A percentile compares a stretch with the other conserved stretches of the same genome.
These are phyloP conservation scores for Leucocoprinus birnbaumii DNA, from an alignment of 768 basidiomycete genomes.

Conservation along the genomic window DNA sequence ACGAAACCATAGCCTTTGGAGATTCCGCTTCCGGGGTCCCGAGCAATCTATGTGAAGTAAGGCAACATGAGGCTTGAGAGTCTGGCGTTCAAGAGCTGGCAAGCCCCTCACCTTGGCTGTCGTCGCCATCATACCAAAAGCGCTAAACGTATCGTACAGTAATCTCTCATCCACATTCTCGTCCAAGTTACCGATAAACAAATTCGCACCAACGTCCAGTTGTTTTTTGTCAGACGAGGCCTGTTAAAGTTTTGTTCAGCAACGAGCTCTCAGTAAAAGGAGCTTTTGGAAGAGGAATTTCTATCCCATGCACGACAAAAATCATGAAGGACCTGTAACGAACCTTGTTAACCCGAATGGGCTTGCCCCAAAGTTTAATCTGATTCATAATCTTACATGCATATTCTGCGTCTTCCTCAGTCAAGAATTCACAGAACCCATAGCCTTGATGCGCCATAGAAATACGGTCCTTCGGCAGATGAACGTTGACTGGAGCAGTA, in stretches of 20 bases:
- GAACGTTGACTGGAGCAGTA: conserved; percentile 79
- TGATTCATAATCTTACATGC: conserved; percentile 99
- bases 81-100: conserved; percentile 6
- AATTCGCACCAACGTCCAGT: conserved; percentile 95
- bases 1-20: conserved; percentile 99
- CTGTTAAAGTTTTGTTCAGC: conserved; percentile 35
- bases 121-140: conserved; percentile 90
- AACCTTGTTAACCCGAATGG: conserved; percentile 98
- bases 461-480: conserved; percentile 96
- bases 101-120: conserved; percentile 72
- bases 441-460: conserved; percentile 99
- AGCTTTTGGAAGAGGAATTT: not conserved
- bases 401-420: conserved; percentile 99
- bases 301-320: not conserved
- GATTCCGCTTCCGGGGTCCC: conserved; percentile 77
- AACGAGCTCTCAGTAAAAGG: not conserved
- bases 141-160: conserved; percentile 92
- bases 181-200: conserved; percentile 95
- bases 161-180: conserved; percentile 92
- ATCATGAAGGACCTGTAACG: conserved; percentile 26
- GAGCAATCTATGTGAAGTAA: conserved; percentile 67
- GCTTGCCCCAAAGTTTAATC: conserved; percentile 98
- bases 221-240: conserved; percentile 98
- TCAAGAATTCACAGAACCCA: conserved; percentile 99
- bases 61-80: conserved; percentile 2